Evolutionary conservation across 345 rosid genomes (phyloP), one percentile per base, ranked within the genome.

Genomic region (Luvunga scandens): DNA sequence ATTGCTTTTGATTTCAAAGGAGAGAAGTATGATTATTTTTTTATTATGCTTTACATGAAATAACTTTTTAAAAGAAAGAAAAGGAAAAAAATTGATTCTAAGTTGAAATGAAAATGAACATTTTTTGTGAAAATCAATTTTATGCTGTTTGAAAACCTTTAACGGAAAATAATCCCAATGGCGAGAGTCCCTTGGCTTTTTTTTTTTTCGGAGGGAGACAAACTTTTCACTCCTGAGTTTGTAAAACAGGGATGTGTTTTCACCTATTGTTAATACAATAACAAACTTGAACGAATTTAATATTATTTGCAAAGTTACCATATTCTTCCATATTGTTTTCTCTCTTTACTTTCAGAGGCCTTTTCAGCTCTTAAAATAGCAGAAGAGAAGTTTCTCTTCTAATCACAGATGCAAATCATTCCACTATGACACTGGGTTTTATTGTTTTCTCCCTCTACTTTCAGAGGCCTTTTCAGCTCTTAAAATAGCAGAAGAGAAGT

Each of bases 381-480:
- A 7, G 98, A 96, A 84, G 92, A 89, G 77, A 94, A 89, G 86
- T 92, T 92, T 71, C 39, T 30, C 71, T 31, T 30, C 24, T 25
- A 16, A 7, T 13, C 38, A 75, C 28, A 14, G 31, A 66, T 61
- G 42, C 70, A 56, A 25, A 24, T 22, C 70, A 12, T 71, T 75
- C 39, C 61, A 34, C 71, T 45, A 33, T 66, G 57, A 31, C 59
- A 50, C 31, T 39, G 34, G 56, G 31, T 74, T 67, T 62, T 25
- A 67, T 72, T 73, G 55, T 33, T 75, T 65, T 81, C 72, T 65
- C 25, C 76, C 63, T 65, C 12, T 67, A 22, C 67, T 72, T 82
- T 25, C 78, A 96, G 99, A 88, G 83, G 98, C 99, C 66, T 94
- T 96, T 85, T 84, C 90, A 78, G 99, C 98, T 68, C 93, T 96